Conservation (phyloP, 192 early-diverging fungal species). For the Podila horticola region DNA sequence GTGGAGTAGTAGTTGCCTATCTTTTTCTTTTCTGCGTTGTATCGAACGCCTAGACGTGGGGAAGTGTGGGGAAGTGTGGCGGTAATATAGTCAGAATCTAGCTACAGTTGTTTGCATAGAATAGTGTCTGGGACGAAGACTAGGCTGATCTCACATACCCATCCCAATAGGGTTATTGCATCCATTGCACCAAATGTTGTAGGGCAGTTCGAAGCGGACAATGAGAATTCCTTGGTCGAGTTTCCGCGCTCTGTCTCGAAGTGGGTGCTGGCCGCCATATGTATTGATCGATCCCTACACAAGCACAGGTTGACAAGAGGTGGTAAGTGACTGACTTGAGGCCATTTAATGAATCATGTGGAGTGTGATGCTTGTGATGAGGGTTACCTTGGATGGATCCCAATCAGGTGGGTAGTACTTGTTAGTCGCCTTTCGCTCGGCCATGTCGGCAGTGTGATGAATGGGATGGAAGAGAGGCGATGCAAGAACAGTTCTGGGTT, state of each 20-base stretch:
- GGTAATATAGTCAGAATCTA: neutral
- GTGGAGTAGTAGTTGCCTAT: slow-evolving; percentile 89
- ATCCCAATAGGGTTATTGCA: slow-evolving; percentile 88
- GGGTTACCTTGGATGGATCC: slow-evolving; percentile 83
- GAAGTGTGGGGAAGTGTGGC: neutral
- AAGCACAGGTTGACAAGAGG: neutral
- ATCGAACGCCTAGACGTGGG: slow-evolving; percentile 74
- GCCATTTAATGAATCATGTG: neutral
- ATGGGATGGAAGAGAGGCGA: neutral
- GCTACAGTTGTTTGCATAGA: neutral
- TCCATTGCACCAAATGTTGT: slow-evolving; percentile 88
- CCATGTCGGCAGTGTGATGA: slow-evolving; percentile 15
- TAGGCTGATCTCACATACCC: slow-evolving; percentile 55
- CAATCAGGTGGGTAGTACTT: slow-evolving; percentile 92
- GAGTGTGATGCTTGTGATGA: neutral
- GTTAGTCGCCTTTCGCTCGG: slow-evolving; percentile 68
- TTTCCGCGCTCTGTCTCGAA: slow-evolving; percentile 87
- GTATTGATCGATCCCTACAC: slow-evolving; percentile 84
- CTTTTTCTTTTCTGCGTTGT: slow-evolving; percentile 96
- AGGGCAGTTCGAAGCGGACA: slow-evolving; percentile 91
- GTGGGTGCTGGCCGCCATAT: slow-evolving; percentile 89
- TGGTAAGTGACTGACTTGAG: neutral
- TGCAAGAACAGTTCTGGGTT: neutral
- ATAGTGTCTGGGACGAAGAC: neutral
- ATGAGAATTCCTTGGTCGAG: slow-evolving; percentile 91